Evolutionary conservation across 176 grass and related monocot species (phyloP), one percentile per base, ranked within the genome.

Genomic region (Chloris gayana): DNA sequence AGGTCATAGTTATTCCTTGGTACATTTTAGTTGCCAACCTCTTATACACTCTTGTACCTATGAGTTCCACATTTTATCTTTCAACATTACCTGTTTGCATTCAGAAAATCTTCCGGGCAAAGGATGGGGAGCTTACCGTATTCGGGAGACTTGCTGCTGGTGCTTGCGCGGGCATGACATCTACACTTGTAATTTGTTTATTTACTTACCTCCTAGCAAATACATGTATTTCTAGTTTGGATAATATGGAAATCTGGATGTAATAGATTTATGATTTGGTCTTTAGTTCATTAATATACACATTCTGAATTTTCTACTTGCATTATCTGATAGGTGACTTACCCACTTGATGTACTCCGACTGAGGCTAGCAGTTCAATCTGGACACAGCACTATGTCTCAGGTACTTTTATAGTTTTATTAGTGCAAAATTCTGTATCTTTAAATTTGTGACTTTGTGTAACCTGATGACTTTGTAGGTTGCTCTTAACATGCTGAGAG

Each of bases 141-240:
- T 80, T 95, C 73, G 96, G 96, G 64, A 99, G 96, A 62, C 86
- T 99, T 77, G 81, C 90, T 79, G 96, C 96, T 73, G 96, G 92
- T 82, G 96, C 96, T 89, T 99, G 92, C 39, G 96, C 96, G 82
- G 96, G 96, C 85, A 99, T 99, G 96, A 99, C 96, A 72, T 99
- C 96, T 85, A 99, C 96, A 72, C 90, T 99, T 88, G 96, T 99
- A 83, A 99, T 89, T 85, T 90, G 30, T 80, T 85, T 87, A 59
- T 70, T 79, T 89, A 6, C 56, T 76, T 86, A 31, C 46, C 42
- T 37, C 21, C 37, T 64, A 64, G 21, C 62, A 70, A 38, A 70
- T 64, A 9, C 8, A 60, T n/a, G 0, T 39, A 38, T 63, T 85
- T 83, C 8, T 74, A 66, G 45, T 76, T 80, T 75, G 34, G 14